phyloP scores from a whole-genome alignment of 2,329 filamentous ascomycete species.

The Claviceps sorghi region DNA sequence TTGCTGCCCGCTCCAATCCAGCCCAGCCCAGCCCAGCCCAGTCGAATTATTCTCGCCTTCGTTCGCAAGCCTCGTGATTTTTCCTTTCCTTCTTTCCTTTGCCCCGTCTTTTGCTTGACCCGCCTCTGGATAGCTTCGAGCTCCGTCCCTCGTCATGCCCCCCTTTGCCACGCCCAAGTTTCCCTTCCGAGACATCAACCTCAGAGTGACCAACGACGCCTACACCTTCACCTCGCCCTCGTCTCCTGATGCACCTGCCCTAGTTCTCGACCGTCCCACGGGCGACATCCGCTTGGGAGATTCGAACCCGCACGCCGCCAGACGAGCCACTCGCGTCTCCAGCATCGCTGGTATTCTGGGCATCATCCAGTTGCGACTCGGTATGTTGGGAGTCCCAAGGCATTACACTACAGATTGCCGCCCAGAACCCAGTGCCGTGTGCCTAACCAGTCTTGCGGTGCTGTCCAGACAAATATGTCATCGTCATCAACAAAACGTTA shows the following conservation, averaged over 20 bases:
- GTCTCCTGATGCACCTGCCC: conserved; percentile 70
- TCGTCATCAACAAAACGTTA: conserved; percentile 88
- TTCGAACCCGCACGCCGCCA: conserved; percentile 58
- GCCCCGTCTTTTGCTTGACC: too few species aligned
- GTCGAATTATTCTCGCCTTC: not conserved
- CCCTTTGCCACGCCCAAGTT: conserved; percentile 25
- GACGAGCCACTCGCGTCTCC: conserved; percentile 59
- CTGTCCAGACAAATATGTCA: conserved; percentile 72
- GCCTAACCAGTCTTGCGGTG: not conserved
- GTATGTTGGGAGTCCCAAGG: conserved; percentile 33
- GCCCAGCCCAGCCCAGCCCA: not conserved
- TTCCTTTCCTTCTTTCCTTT: not conserved
- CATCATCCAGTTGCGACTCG: conserved; percentile 82
- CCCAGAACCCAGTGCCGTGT: not conserved
- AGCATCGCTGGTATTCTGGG: conserved; percentile 93
- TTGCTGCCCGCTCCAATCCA: not conserved
- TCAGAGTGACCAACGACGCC: conserved; percentile 79
- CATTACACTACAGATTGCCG: too few species aligned
- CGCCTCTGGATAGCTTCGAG: not conserved
- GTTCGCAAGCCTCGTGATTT: not conserved
- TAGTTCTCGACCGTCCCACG: conserved; percentile 82
- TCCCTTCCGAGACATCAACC: conserved; percentile 92
- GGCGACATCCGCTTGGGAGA: conserved; percentile 79
- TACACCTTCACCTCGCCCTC: conserved; percentile 97
- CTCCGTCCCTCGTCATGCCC: conserved; percentile 18